Percentiles rank a stretch among this genome's conserved stretches.
Evolutionary conservation across 805 yeast species (phyloP).

Genomic region (Metschnikowia amazonensis): DNA sequence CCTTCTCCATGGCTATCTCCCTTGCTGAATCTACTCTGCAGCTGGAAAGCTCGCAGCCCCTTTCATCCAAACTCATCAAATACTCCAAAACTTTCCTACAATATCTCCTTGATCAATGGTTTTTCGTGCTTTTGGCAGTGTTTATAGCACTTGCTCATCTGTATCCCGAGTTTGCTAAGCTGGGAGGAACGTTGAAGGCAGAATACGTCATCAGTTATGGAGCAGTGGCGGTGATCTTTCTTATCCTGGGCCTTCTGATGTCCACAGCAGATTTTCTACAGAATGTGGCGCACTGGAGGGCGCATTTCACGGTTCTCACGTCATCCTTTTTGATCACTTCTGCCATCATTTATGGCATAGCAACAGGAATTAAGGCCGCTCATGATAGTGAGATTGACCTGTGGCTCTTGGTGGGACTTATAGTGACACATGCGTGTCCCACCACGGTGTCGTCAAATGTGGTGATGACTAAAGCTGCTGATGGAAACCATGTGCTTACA

Average conservation of each 20-base stretch:
- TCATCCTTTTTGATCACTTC: constrained; percentile 71
- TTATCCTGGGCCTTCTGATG: constrained; percentile 79
- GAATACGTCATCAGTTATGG: constrained; percentile 79
- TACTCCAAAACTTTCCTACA: constrained; percentile 16
- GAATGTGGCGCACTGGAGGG: constrained; percentile 77
- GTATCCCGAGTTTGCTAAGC: constrained; percentile 80
- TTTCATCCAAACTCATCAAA: neutral
- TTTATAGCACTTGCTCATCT: constrained; percentile 71
- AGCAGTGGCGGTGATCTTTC: constrained; percentile 81
- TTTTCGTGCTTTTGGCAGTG: constrained; percentile 65
- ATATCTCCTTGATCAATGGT: constrained; percentile 59
- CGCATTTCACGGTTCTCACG: constrained; percentile 66
- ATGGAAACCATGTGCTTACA: constrained; percentile 76
- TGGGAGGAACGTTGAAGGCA: constrained; percentile 71
- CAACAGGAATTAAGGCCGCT: constrained; percentile 60
- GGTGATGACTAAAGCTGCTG: constrained; percentile 83
- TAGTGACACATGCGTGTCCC: constrained; percentile 83
- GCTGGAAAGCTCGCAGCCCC: neutral
- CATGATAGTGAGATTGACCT: constrained; percentile 54
- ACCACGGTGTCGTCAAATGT: constrained; percentile 91
- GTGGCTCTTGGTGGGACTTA: constrained; percentile 78
- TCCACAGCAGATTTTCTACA: constrained; percentile 54
- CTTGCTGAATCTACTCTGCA: neutral
- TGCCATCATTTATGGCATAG: constrained; percentile 68
- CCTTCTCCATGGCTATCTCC: neutral